phyloP scores from a whole-genome alignment of 352 stramenopile genomes.

The Phytopythium montanum region DNA sequence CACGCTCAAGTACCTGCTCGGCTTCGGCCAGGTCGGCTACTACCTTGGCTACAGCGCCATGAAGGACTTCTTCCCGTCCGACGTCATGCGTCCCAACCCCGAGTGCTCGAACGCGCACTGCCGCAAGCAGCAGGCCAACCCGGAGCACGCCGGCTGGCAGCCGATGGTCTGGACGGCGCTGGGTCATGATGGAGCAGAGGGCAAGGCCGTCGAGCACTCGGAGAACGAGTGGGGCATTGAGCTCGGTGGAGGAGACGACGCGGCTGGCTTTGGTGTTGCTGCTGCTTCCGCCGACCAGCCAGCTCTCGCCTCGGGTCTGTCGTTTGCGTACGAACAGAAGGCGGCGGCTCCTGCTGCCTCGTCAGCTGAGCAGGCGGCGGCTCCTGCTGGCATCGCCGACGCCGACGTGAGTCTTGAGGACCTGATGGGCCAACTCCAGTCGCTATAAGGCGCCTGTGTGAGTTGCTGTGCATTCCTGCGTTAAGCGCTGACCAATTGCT shows the following conservation, averaged over 20 bases:
- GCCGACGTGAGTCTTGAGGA: constrained; percentile 65
- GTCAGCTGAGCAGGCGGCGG: constrained; percentile 16
- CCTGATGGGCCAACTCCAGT: constrained; percentile 78
- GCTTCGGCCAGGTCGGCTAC: constrained; percentile 86
- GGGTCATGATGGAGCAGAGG: constrained; percentile 44
- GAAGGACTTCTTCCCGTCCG: constrained; percentile 84
- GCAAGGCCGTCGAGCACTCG: constrained; percentile 50
- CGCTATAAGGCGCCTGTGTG: constrained; percentile 29
- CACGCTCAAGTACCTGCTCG: constrained; percentile 81
- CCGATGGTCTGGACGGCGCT: constrained; percentile 70
- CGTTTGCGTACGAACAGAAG: constrained; percentile 56
- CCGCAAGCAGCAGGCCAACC: constrained; percentile 54
- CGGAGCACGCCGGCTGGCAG: constrained; percentile 47
- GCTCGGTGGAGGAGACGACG: constrained; percentile 27
- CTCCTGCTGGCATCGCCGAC: constrained; percentile 16
- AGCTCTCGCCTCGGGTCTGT: constrained; percentile 45
- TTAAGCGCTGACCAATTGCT: too few relatives aligned
- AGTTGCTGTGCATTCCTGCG: neutral
- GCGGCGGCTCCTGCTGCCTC: constrained; percentile 1
- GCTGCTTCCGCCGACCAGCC: constrained; percentile 8
- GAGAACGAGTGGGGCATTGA: constrained; percentile 91
- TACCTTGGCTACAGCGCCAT: constrained; percentile 87
- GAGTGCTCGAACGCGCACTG: constrained; percentile 83
- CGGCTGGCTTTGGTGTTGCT: constrained; percentile 1
- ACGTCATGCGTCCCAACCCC: constrained; percentile 79